Percentiles rank a stretch among this genome's conserved stretches.
phyloP scores from a whole-genome alignment of 2,329 filamentous ascomycete species.

The Cytospora chrysosperma region DNA sequence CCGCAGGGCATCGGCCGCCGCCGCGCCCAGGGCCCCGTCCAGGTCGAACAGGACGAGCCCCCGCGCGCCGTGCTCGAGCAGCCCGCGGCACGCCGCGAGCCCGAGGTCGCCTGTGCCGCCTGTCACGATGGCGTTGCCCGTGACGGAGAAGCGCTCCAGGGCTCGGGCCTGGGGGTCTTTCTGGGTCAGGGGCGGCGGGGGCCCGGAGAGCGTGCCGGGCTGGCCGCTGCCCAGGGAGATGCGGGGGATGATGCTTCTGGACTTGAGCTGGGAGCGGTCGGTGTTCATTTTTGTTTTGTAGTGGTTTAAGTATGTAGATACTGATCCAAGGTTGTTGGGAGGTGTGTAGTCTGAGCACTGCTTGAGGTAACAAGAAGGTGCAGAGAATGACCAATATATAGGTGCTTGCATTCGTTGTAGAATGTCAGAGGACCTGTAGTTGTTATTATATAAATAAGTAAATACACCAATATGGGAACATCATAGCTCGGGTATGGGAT shows the following conservation, averaged over 20 bases:
- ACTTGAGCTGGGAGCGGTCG: slow-evolving; percentile 21
- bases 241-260: slow-evolving; percentile 18
- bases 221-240: slow-evolving; percentile 17
- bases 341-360: background rate
- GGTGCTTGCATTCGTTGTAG: background rate
- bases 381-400: background rate
- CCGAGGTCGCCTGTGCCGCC: slow-evolving; percentile 66
- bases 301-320: no score
- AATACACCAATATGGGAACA: background rate
- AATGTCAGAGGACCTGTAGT: no score
- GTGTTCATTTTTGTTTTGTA: slow-evolving; percentile 14
- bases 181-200: slow-evolving; percentile 13
- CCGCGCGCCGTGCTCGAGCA: slow-evolving; percentile 66
- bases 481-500: no score
- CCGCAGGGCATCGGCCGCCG: slow-evolving; percentile 45
- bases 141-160: slow-evolving; percentile 33
- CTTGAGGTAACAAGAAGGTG: background rate
- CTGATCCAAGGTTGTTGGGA: no score
- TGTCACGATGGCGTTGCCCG: slow-evolving; percentile 50
- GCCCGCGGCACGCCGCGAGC: slow-evolving; percentile 55
- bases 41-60: slow-evolving; percentile 63
- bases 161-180: slow-evolving; percentile 14
- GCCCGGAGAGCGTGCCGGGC: slow-evolving; percentile 15
- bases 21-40: slow-evolving; percentile 32
- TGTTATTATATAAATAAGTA: no score